Evolutionary conservation across 192 early-diverging fungal species (phyloP).

Genomic region (Diversispora eburnea): DNA sequence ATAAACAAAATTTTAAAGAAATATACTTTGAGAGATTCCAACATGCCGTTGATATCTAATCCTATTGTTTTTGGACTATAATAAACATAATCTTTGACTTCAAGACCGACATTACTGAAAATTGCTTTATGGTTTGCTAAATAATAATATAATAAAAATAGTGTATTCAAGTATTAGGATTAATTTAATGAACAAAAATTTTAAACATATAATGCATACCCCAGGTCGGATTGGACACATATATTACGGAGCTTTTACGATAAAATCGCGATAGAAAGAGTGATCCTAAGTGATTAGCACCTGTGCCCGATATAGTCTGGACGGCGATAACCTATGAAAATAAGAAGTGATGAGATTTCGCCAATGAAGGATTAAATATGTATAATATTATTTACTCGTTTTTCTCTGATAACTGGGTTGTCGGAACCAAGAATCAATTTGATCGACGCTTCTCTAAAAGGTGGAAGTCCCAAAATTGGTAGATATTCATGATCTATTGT

Average conservation of each 20-base stretch:
- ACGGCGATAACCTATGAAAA: constrained; percentile 45
- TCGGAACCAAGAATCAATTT: constrained; percentile 79
- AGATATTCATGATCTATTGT: constrained; percentile 91
- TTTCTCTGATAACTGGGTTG: constrained; percentile 65
- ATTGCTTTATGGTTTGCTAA: constrained; percentile 86
- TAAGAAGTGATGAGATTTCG: not conserved
- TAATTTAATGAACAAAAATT: not conserved
- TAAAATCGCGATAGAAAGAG: constrained; percentile 77
- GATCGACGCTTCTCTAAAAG: constrained; percentile 77
- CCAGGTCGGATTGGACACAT: constrained; percentile 97
- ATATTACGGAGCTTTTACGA: constrained; percentile 58
- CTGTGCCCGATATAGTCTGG: constrained; percentile 96
- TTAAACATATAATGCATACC: constrained; percentile 45
- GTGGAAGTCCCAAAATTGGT: constrained; percentile 76
- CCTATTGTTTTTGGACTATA: constrained; percentile 77
- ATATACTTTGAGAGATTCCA: constrained; percentile 55
- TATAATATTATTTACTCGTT: constrained; percentile 49
- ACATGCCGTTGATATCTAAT: constrained; percentile 76
- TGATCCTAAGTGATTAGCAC: constrained; percentile 83
- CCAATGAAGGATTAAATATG: not conserved
- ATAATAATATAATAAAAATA: not conserved
- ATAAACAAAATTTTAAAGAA: constrained; percentile 2
- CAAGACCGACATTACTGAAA: constrained; percentile 80
- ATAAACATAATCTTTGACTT: constrained; percentile 85
- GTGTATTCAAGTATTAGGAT: not conserved